phyloP scores from a whole-genome alignment of 1,284 basidiomycete species.

The Phenoliferia sp. region DNA sequence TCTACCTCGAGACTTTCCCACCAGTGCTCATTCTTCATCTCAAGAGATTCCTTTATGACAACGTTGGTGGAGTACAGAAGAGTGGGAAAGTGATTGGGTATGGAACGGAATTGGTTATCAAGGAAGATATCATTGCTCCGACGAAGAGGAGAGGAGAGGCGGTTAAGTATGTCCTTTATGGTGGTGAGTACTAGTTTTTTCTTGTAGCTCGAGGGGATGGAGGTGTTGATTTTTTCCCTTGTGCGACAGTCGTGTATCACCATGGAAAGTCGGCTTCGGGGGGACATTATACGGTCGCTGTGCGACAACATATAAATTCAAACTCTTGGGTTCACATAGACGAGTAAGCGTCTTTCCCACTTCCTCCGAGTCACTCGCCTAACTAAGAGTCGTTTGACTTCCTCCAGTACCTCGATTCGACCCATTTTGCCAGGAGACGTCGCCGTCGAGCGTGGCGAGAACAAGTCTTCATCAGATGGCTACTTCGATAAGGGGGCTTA shows the following conservation, averaged over 20 bases:
- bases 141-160: constrained; percentile 50
- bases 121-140: constrained; percentile 63
- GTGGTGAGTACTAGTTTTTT: constrained; percentile 53
- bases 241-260: constrained; percentile 77
- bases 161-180: constrained; percentile 76
- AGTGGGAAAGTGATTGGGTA: constrained; percentile 77
- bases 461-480: constrained; percentile 42
- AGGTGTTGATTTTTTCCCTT: neutral
- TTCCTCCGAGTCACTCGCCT: neutral
- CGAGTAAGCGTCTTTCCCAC: constrained; percentile 42
- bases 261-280: constrained; percentile 86
- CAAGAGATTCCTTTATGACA: constrained; percentile 89
- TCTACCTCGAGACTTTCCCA: constrained; percentile 80
- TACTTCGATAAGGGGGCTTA: constrained; percentile 59
- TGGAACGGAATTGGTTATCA: constrained; percentile 70
- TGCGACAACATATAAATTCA: constrained; percentile 69
- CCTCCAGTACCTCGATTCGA: constrained; percentile 53
- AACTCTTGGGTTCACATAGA: constrained; percentile 54
- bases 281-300: constrained; percentile 93
- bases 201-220: neutral
- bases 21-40: constrained; percentile 84
- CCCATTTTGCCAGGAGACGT: constrained; percentile 73
- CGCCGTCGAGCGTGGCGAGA: constrained; percentile 33
- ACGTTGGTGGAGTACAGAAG: constrained; percentile 76
- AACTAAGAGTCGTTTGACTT: neutral